Percentiles rank a stretch among this genome's conserved stretches.
Conservation (phyloP, 2,329 filamentous ascomycete species). For the Botrytis aclada region DNA sequence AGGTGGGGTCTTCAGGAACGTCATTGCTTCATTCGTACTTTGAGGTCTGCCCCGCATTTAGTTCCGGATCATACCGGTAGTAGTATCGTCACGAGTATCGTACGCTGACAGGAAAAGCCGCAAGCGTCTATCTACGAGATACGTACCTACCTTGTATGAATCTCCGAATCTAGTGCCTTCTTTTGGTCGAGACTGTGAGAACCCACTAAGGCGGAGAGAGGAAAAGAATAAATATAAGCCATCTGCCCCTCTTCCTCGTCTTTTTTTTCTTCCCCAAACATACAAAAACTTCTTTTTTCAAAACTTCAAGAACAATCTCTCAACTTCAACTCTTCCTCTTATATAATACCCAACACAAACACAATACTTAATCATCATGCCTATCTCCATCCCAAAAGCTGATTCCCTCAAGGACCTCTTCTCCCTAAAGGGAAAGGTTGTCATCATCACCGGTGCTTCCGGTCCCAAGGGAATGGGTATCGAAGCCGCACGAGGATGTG, state of each 20-base stretch:
- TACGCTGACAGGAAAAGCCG: neutral
- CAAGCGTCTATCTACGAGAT: neutral
- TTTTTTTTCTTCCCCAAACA: neutral
- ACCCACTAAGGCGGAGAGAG: too few species aligned
- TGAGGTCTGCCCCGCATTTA: neutral
- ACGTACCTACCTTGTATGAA: neutral
- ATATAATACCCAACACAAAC: neutral
- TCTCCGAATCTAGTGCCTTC: neutral
- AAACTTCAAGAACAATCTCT: neutral
- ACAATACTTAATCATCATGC: conserved; percentile 44
- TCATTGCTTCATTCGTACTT: neutral
- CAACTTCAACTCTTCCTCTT: neutral
- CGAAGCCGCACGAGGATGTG: conserved; percentile 62
- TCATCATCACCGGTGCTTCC: conserved; percentile 60
- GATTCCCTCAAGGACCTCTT: conserved; percentile 59
- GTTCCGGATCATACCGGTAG: too few species aligned
- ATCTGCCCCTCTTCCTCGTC: neutral
- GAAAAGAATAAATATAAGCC: conserved; percentile 1
- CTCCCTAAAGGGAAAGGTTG: conserved; percentile 58
- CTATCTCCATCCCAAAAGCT: conserved; percentile 55
- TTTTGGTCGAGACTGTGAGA: neutral
- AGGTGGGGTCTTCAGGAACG: neutral
- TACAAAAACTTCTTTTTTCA: neutral
- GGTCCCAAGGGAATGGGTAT: conserved; percentile 67
- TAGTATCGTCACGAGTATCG: too few species aligned